Evolutionary conservation across 2,329 filamentous ascomycete species (phyloP).

Genomic region (Chaetoscypha palmicola): DNA sequence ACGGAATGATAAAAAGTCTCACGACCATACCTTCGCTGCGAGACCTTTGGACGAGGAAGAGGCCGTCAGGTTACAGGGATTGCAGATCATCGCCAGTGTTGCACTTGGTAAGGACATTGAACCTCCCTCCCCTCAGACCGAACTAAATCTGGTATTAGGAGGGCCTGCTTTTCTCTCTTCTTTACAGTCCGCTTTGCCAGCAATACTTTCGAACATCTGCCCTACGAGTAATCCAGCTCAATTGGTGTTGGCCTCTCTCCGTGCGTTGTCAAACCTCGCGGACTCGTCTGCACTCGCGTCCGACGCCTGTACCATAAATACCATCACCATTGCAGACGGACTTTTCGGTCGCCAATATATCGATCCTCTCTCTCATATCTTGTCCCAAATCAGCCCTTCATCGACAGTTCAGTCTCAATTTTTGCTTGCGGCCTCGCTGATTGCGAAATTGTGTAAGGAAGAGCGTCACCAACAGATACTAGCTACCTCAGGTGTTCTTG

Average conservation of each 20-base stretch:
- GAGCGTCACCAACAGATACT: conserved; percentile 66
- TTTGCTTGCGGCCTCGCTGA: conserved; percentile 48
- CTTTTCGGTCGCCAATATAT: conserved; percentile 59
- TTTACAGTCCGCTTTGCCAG: conserved; percentile 62
- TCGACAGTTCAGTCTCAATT: conserved; percentile 55
- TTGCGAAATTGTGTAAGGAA: conserved; percentile 56
- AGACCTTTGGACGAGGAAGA: conserved; percentile 53
- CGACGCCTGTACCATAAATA: conserved; percentile 42
- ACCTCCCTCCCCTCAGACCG: neutral
- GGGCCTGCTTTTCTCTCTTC: conserved; percentile 73
- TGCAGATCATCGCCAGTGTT: conserved; percentile 78
- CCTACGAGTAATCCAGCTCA: conserved; percentile 56
- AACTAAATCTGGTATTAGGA: conserved; percentile 42
- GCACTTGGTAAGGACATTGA: conserved; percentile 59
- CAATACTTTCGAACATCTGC: conserved; percentile 64
- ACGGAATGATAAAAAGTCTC: conserved; percentile 41
- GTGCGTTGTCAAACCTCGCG: conserved; percentile 64
- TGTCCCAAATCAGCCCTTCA: conserved; percentile 50
- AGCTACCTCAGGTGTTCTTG: conserved; percentile 65
- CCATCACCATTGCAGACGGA: conserved; percentile 49
- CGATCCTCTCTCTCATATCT: conserved; percentile 55
- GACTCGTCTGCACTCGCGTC: conserved; percentile 54
- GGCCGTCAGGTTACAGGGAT: conserved; percentile 65
- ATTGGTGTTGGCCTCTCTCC: conserved; percentile 66
- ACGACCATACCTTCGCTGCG: conserved; percentile 36